phyloP scores from a whole-genome alignment of 2,329 filamentous ascomycete species.

The Lachnellula arida region DNA sequence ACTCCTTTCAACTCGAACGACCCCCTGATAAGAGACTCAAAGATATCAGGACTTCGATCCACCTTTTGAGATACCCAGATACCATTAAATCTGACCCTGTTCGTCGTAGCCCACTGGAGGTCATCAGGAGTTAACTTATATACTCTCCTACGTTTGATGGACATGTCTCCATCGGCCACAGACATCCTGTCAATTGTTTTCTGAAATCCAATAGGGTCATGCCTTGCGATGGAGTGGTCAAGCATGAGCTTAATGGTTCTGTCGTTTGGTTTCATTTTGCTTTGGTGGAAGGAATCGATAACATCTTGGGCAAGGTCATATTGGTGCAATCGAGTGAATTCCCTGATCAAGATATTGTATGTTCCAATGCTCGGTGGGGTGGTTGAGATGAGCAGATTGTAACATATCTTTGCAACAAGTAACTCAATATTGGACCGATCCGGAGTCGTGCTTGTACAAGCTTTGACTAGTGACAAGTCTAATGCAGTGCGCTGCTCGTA shows the following conservation, averaged over 20 bases:
- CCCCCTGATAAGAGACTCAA: conserved; percentile 27
- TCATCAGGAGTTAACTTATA: conserved; percentile 7
- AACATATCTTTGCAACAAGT: conserved; percentile 41
- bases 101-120: conserved; percentile 22
- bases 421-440: conserved; percentile 20
- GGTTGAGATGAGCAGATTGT: conserved; percentile 61
- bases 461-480: conserved; percentile 18
- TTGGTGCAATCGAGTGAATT: conserved; percentile 51
- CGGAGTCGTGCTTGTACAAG: conserved; percentile 14
- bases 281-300: conserved; percentile 44
- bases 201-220: conserved; percentile 23
- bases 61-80: conserved; percentile 22
- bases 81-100: conserved; percentile 18
- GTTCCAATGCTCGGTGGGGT: conserved; percentile 62
- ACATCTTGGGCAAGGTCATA: conserved; percentile 49
- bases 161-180: conserved; percentile 17
- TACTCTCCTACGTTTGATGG: conserved; percentile 12
- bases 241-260: conserved; percentile 26
- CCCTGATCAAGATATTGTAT: conserved; percentile 66
- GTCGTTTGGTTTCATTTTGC: conserved; percentile 22
- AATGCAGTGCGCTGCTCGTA: conserved; percentile 18
- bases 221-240: conserved; percentile 26
- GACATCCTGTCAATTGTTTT: conserved; percentile 27
- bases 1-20: conserved; percentile 20
- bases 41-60: conserved; percentile 22